Evolutionary conservation across 2,329 filamentous ascomycete genomes (phyloP).

Genomic region (Penicillium concentricum): DNA sequence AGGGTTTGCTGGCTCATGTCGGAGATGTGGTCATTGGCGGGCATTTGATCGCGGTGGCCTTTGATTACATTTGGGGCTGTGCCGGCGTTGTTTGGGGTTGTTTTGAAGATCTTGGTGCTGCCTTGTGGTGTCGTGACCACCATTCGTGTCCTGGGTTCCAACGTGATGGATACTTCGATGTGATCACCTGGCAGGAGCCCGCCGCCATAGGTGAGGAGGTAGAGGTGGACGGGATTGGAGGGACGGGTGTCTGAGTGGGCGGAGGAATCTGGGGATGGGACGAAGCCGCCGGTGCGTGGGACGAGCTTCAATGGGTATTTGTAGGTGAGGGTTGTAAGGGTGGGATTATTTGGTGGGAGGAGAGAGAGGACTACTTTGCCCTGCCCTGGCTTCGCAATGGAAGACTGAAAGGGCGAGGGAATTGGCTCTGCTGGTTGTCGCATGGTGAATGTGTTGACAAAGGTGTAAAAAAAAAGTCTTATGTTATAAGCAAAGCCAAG

Average conservation of each 20-base stretch:
- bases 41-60: slow-evolving; percentile 32
- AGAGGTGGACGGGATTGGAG: slow-evolving; percentile 69
- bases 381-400: slow-evolving; percentile 71
- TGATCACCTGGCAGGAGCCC: slow-evolving; percentile 86
- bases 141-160: slow-evolving; percentile 66
- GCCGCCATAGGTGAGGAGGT: slow-evolving; percentile 90
- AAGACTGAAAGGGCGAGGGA: slow-evolving; percentile 72
- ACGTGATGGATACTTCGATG: slow-evolving; percentile 68
- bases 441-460: slow-evolving; percentile 12
- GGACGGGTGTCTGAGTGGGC: slow-evolving; percentile 26
- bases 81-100: slow-evolving; percentile 42
- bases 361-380: slow-evolving; percentile 73
- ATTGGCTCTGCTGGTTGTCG: slow-evolving; percentile 33
- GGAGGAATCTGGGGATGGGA: slow-evolving; percentile 48
- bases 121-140: slow-evolving; percentile 64
- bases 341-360: slow-evolving; percentile 69
- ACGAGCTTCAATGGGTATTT: slow-evolving; percentile 96
- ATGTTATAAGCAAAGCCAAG: neutral
- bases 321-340: slow-evolving; percentile 73
- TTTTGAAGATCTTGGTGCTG: slow-evolving; percentile 95
- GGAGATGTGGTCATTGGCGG: slow-evolving; percentile 36
- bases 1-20: slow-evolving; percentile 51
- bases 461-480: neutral
- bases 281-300: slow-evolving; percentile 67
- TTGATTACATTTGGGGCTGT: slow-evolving; percentile 25